These are phyloP conservation scores for Boletus pseudo-olivaceus DNA, from an alignment of 768 basidiomycete genomes.

Conservation along the genomic window DNA sequence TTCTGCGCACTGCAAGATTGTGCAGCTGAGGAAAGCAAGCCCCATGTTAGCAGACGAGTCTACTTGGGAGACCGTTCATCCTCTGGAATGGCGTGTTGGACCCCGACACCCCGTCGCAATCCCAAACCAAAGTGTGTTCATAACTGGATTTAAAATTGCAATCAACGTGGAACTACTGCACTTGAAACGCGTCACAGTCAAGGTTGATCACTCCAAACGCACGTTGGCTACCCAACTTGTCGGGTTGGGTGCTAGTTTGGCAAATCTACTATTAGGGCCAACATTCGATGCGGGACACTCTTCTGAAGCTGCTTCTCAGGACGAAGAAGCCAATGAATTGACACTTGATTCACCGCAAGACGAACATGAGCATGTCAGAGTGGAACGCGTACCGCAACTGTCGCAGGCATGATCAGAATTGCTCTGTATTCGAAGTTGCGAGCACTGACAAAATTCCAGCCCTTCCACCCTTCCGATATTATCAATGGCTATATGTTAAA, in stretches of 20 bases:
- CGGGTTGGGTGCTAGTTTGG: not conserved
- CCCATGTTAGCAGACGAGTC: not conserved
- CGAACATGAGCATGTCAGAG: not conserved
- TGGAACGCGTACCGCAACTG: not conserved
- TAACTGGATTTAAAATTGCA: constrained; percentile 12
- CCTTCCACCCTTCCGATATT: not conserved
- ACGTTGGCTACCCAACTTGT: not conserved
- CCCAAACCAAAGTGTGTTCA: constrained; percentile 14
- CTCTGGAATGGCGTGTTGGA: not conserved
- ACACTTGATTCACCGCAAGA: not conserved
- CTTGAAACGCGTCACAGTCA: not conserved
- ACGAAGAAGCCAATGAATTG: not conserved
- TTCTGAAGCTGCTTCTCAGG: not conserved
- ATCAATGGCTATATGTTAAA: not conserved
- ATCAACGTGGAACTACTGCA: not conserved
- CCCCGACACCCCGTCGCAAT: not conserved
- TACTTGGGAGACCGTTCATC: not conserved
- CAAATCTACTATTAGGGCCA: not conserved
- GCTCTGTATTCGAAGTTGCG: not conserved
- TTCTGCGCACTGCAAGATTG: not conserved
- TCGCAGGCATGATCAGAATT: not conserved
- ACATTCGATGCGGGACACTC: not conserved
- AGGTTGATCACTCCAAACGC: not conserved
- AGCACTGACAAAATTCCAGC: not conserved
- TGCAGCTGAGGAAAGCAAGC: not conserved